Base-by-base conservation (phyloP, 805 yeast species). In the Trichomonascus vanleenenianus region DNA sequence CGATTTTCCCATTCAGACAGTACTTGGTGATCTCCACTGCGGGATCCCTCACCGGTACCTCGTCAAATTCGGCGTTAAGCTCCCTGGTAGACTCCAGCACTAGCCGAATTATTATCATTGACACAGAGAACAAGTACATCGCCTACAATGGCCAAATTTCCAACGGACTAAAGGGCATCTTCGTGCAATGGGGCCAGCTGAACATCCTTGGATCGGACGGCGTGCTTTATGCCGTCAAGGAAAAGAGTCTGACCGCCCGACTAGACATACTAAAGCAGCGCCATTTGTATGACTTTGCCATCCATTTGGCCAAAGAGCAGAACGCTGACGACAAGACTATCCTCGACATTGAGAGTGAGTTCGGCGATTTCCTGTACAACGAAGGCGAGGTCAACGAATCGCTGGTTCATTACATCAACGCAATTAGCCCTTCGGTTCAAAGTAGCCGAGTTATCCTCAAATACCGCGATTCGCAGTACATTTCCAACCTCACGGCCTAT, bases 361-460 rank as follows among this genome's bases (percentile, higher is more conserved):
- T 79, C 57, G 98, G 86, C 4, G 89, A 86, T 50, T 76, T 70
- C 57, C 70, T 86, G 1, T 89, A 81, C 56, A 73, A 73, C 1
- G 79, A 76, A 52, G 83, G 76, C 32, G 83, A 82, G 39, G 75
- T 67, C 36, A 76, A 76, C 2, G 86, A 77, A 7, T 85, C 97
- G 0, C 76, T 87, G 51, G 71, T 74, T n/a, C 82, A 84, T 51
- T 93, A 81, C 56, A 73, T 83, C n/a, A 73, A 68, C 19, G 74
- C 80, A 2, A 58, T 78, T n/a, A 58, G 66, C 18, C 49, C 59
- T 1, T 51, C 73, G 2, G 79, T 79, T 0, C 78, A 79, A 43
- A 76, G 88, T 2, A 84, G 91, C 59, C 85, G 81, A 48, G 78
- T 88, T 2, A 85, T 91, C 15, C 76, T 85, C 37, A 81, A 82